Evolutionary conservation across 2,329 filamentous ascomycete species (phyloP), one percentile per base, ranked within the genome.

Genomic region (Phialophora tarda): DNA sequence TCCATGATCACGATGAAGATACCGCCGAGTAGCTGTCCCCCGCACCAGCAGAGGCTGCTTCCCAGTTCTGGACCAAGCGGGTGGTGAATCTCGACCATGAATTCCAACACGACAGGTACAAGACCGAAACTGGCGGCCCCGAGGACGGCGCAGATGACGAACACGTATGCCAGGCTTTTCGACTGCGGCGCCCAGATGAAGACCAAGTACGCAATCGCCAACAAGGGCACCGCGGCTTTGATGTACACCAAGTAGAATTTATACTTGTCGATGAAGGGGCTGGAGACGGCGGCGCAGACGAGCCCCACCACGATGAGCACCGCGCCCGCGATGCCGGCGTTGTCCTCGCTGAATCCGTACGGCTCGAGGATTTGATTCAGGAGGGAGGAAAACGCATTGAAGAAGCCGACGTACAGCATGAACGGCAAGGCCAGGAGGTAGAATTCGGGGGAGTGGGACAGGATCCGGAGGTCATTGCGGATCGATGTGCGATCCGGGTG

Each of bases 231-330:
- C 63, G 91, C 82, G 30, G 89, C 71, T 74, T 91, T 92, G 77
- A 96, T 88, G 26, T 89, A 86, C 3, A 85, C 76, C 0, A 97
- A 81, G 75, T 93, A 96, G 28, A 86, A 82, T 78, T 97, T 96
- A 63, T 89, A 93, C 60, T 89, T 87, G 80, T 98, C 95, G 69
- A 96, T 86, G 71, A 97, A 83, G 0, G 94, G 94, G 0, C 89
- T 91, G 0, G 88, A 84, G 68, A 96, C 82, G 14, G 92, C 95
- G 0, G 92, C 85, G 4, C 86, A 79, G 53, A 96, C 83, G 1
- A 99, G 87, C 8, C 95, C 95, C 61, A 95, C 91, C 55, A 97
- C 84, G 75, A 98, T 98, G 38, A 98, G 85, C 8, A 98, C 79
- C 0, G 91, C 95, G 70, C 95, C 95, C 11, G 89, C 92, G 73